Base-by-base conservation (phyloP, 2,329 filamentous ascomycete genomes). In the Neurospora sp. region DNA sequence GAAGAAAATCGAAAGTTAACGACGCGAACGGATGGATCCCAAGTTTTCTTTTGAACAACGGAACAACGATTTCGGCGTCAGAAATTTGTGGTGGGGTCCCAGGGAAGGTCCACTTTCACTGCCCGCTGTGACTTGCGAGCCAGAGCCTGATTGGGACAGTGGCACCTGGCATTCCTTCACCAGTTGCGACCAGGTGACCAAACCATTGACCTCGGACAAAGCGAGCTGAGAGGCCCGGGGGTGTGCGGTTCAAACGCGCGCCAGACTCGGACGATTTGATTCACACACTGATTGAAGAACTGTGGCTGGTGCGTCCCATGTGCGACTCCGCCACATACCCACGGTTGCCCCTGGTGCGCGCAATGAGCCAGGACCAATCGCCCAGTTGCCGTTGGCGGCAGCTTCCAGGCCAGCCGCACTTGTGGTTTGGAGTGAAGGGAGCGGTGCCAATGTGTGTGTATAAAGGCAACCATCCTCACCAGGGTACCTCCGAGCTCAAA, bases 391-490 rank as follows among this genome's bases (percentile, higher is more conserved):
- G 15, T 62, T 62, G 15, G 52, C 52, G 52, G 52, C 52, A 62
- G 46, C 46, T 33, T 36, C 52, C 52, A 62, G 52, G 52, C 52
- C 52, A 62, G 52, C 52, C 52, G 52, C 28, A 62, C 52, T 62
- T 62, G 52, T 15, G 52, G 52, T 62, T 62, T 62, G 52, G 28
- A 62, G 52, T 62, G 52, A 62, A 62, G 52, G 52, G 52, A 36
- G 52, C 52, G 23, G 28, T 62, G 28, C 52, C 23, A 62, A 62
- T 62, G 52, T 62, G 23, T 52, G 69, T 68, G 70, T 75, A 75
- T 75, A 75, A 75, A 75, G 73, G 66, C 68, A 68, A 69, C 38
- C 69, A 70, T 69, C 71, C 70, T 73, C 72, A 74, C 71, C 28
- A 3, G 23, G 52, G 52, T 71, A 74, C 70, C 71, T 68, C 72